Base-by-base conservation (phyloP, 2,329 filamentous ascomycete genomes). In the Aotearoamyces nothofagi region DNA sequence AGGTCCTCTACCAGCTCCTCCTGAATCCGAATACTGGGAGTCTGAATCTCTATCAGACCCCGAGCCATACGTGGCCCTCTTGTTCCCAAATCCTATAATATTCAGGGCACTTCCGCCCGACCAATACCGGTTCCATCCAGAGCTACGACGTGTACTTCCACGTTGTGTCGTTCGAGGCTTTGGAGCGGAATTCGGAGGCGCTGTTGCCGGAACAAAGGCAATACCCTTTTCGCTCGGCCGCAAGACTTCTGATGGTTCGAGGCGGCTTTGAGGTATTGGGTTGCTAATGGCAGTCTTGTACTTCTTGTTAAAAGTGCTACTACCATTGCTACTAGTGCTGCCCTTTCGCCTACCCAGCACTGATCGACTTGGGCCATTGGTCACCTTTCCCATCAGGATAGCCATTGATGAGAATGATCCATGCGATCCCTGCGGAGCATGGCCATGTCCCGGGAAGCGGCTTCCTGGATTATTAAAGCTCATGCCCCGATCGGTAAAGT, bases 51-150 rank as follows among this genome's bases (percentile, higher is more conserved):
- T 34, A 24, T 46, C 43, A 9, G 51, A 52, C 17, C 71, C 67
- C 3, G 64, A 73, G 12, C 47, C 56, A n/a, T 60, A 55, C 0
- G 68, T 75, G 17, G 55, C 55, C 29, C 49, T 47, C 31, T 52
- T 52, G 27, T 47, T 53, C 9, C 66, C 69, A 29, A 73, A 66
- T 9, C 70, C 72, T 5, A 79, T 57, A 14, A 77, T 66, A 43
- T 76, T 75, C 32, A 76, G 54, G 5, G 73, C 66, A 39, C 75
- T 78, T 30, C 77, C 78, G 28, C 75, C 76, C 9, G 76, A 79
- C 67, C 78, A 83, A 52, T 82, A 83, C 30, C 69, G 60, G 50
- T 80, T 81, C 78, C 78, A 83, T 26, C 76, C 76, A 3, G 76
- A 81, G 41, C 74, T 80, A 44, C 69, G 62, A 31, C 71, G 61